Evolutionary conservation across 2,329 filamentous ascomycete species (phyloP), one percentile per base, ranked within the genome.

Genomic region (Cylindrodendrum hubeiense): DNA sequence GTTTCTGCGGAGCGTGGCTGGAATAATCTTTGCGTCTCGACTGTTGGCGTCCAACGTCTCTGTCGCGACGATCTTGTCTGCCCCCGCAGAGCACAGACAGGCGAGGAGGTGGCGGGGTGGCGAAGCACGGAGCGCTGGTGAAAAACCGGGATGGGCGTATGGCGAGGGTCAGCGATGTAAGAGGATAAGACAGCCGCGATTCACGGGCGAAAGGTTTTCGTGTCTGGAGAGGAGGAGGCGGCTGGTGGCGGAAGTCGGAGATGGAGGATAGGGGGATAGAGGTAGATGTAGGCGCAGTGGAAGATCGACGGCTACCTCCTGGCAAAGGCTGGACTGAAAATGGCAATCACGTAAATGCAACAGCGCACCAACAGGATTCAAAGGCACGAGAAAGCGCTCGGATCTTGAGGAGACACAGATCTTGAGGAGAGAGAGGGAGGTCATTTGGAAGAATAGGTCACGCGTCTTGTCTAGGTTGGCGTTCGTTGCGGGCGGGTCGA

Each of bases 401-500:
- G 21, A 17, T 28, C 15, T 28, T 5, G 17, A 15, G 47, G 43
- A 43, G 10, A 34, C n/a, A n/a, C n/a, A n/a, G n/a, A 17, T 28
- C 15, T 28, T 5, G 17, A 15, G 47, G 43, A 43, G 10, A 34
- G 49, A 50, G 34, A 22, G 33, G 33, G n/a, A 15, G 28, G 28
- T 21, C 34, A 19, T 39, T 47, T 33, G n/a, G 37, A 52, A 39
- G 28, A 24, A 21, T 26, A 59, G 28, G 60, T 63, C 60, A 63
- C 60, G 60, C 49, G 60, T 37, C 21, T 33, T 24, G 41, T 55
- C 50, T 34, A 33, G 26, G 22, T 24, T 52, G 46, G 50, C 24
- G 33, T 33, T 43, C 17, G 37, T 39, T 47, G 54, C 60, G 66
- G 66, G 68, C 60, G 61, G 67, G 66, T 59, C 60, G 60, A 69